A percentile compares a stretch with the other conserved stretches of the same genome.
These are phyloP conservation scores for Cinnamomum micranthum DNA, from an alignment of 164 flowering plant species.

Conservation along the genomic window DNA sequence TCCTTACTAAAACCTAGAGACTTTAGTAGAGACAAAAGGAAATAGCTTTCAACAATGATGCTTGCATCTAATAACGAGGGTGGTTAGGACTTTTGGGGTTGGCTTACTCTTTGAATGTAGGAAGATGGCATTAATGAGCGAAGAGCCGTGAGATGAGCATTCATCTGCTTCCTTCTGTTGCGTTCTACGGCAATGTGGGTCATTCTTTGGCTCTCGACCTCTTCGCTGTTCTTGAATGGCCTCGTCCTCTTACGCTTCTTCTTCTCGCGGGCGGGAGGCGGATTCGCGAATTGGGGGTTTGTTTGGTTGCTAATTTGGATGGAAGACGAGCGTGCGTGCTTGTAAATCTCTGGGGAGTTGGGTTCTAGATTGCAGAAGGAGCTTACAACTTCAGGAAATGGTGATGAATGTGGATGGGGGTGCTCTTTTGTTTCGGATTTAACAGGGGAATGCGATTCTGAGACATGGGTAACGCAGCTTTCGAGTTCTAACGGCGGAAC, in stretches of 20 bases:
- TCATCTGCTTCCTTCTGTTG: constrained; percentile 64
- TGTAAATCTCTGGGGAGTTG: constrained; percentile 2
- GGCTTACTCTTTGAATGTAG: constrained; percentile 45
- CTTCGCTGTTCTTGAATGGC: constrained; percentile 50
- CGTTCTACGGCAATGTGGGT: constrained; percentile 74
- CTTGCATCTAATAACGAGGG: neutral
- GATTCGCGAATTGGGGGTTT: neutral
- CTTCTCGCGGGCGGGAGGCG: constrained; percentile 21
- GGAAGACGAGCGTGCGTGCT: constrained; percentile 6
- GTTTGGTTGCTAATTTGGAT: neutral
- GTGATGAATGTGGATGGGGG: constrained; percentile 1
- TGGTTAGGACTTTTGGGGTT: neutral
- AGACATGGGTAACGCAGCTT: constrained; percentile 41
- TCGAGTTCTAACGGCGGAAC: constrained; percentile 30
- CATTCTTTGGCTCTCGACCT: constrained; percentile 60
- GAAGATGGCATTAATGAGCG: constrained; percentile 55
- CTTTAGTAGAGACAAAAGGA: neutral
- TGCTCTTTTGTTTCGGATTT: constrained; percentile 27
- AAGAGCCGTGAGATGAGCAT: constrained; percentile 52
- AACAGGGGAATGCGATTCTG: constrained; percentile 37
- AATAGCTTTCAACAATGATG: too few species aligned
- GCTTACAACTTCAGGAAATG: constrained; percentile 14
- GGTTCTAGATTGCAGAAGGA: constrained; percentile 13
- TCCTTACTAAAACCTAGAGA: neutral
- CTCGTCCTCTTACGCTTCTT: constrained; percentile 47